A percentile compares a stretch with the other conserved stretches of the same genome.
These are phyloP conservation scores for Trichoderma pleuroti DNA, from an alignment of 2,329 filamentous ascomycete species.

Conservation along the genomic window DNA sequence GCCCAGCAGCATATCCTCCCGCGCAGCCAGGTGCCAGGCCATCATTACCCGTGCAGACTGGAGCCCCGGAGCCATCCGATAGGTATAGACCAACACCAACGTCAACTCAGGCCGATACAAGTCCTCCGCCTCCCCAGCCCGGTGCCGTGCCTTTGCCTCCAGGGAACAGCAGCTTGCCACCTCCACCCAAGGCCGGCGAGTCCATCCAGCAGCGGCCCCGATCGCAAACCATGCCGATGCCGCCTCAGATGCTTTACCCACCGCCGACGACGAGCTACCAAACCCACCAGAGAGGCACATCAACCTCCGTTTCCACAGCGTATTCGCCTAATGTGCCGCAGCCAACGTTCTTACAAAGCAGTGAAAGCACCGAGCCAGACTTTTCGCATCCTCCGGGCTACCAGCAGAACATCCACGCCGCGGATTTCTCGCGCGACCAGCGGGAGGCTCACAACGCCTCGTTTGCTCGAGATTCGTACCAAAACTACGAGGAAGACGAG, in stretches of 20 bases:
- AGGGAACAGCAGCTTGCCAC: slow-evolving; percentile 38
- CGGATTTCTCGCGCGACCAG: slow-evolving; percentile 49
- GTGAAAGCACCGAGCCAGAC: slow-evolving; percentile 26
- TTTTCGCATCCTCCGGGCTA: slow-evolving; percentile 53
- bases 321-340: slow-evolving; percentile 26
- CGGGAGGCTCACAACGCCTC: slow-evolving; percentile 38
- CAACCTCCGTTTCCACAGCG: slow-evolving; percentile 37
- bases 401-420: slow-evolving; percentile 52
- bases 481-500: slow-evolving; percentile 35
- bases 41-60: slow-evolving; percentile 43
- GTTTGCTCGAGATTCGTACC: slow-evolving; percentile 26
- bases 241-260: slow-evolving; percentile 48
- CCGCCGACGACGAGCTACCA: slow-evolving; percentile 42
- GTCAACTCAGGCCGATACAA: slow-evolving; percentile 38
- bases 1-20: slow-evolving; percentile 35
- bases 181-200: slow-evolving; percentile 52
- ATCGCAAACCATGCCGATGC: slow-evolving; percentile 43
- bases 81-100: slow-evolving; percentile 44
- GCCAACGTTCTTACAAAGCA: slow-evolving; percentile 28
- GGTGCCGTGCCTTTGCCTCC: slow-evolving; percentile 50
- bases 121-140: slow-evolving; percentile 55
- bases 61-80: slow-evolving; percentile 32
- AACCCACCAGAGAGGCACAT: slow-evolving; percentile 43
- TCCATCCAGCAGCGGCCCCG: slow-evolving; percentile 36
- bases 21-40: slow-evolving; percentile 48